Evolutionary conservation across 2,329 filamentous ascomycete species (phyloP), one percentile per base, ranked within the genome.

Genomic region (Xylaria sp.): DNA sequence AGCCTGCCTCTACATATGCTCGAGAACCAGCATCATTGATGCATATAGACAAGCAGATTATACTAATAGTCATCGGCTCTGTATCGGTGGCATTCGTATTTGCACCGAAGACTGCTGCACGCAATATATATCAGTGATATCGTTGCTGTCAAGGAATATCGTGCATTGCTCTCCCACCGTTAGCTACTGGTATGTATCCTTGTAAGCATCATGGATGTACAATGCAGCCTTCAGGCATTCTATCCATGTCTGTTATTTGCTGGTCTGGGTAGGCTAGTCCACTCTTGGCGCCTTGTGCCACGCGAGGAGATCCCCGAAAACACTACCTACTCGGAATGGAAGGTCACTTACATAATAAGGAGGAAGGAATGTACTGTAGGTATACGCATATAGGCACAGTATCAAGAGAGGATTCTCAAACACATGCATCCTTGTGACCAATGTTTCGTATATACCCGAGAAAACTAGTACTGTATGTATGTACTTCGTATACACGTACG

Each of bases 391-490:
- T 36, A 7, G 34, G 14, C 45, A 42, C 42, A 53, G 34, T 39
- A 17, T 39, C 30, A 34, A 34, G 30, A 47, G 21, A 19, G 24
- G 14, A 14, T 42, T 48, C 42, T 63, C 47, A 60, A 48, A 48
- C 42, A 54, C 59, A 63, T 67, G 50, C 53, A 48, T 62, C 48
- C 59, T 17, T 54, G 48, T 51, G 48, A 51, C 24, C 48, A 27
- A 51, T 51, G 17, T 47, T 30, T 42, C 45, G 21, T 50, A 4
- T 27, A 27, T 27, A 39, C 30, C 42, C 42, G 30, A 55, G 24
- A n/a, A 21, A 50, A 34, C 47, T 39, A 50, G 60, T 36, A 19
- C 34, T 36, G 11, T 6, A 47, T 50, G 21, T 3, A 30, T 12
- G 30, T 30, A 19, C 17, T 7, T 47, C 42, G n/a, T n/a, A n/a